A percentile compares a stretch with the other conserved stretches of the same genome.
These are phyloP conservation scores for Torrubiella hemipterigena DNA, from an alignment of 2,329 filamentous ascomycete species.

Conservation along the genomic window DNA sequence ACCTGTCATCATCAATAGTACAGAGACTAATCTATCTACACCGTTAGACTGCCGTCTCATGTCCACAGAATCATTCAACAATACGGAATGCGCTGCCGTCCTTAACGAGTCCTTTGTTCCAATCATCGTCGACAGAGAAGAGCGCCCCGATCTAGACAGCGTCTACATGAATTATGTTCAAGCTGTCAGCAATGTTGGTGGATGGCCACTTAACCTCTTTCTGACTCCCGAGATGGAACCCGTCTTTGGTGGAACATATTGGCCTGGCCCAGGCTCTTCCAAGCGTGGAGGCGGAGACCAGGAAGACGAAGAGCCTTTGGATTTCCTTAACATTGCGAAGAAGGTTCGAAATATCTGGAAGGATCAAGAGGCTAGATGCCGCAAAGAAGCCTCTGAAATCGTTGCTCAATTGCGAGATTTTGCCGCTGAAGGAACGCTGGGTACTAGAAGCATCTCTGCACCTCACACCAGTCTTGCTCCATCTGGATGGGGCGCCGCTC, in stretches of 20 bases:
- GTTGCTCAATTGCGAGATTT: slow-evolving; percentile 74
- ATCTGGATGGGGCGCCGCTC: slow-evolving; percentile 17
- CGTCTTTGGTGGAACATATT: slow-evolving; percentile 93
- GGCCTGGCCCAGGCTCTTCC: slow-evolving; percentile 63
- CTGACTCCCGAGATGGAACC: slow-evolving; percentile 86
- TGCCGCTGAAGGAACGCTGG: slow-evolving; percentile 72
- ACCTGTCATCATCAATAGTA: background rate
- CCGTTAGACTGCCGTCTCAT: slow-evolving; percentile 71
- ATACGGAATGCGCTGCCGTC: slow-evolving; percentile 65
- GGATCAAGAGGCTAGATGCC: slow-evolving; percentile 71
- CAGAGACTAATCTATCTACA: no score
- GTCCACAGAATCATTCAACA: slow-evolving; percentile 82
- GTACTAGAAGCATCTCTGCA: slow-evolving; percentile 24
- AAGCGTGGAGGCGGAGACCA: slow-evolving; percentile 21
- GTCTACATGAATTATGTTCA: slow-evolving; percentile 99
- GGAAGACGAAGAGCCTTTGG: slow-evolving; percentile 51
- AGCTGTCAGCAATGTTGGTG: slow-evolving; percentile 77
- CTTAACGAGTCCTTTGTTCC: slow-evolving; percentile 85
- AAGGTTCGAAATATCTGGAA: slow-evolving; percentile 69
- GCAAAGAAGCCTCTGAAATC: slow-evolving; percentile 74
- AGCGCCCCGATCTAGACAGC: slow-evolving; percentile 84
- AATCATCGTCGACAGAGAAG: slow-evolving; percentile 85
- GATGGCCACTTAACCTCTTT: slow-evolving; percentile 96
- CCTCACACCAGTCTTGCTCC: slow-evolving; percentile 16
- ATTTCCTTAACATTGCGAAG: slow-evolving; percentile 70